Evolutionary conservation across 164 flowering plant genomes (phyloP).

Genomic region (Buxus sempervirens): DNA sequence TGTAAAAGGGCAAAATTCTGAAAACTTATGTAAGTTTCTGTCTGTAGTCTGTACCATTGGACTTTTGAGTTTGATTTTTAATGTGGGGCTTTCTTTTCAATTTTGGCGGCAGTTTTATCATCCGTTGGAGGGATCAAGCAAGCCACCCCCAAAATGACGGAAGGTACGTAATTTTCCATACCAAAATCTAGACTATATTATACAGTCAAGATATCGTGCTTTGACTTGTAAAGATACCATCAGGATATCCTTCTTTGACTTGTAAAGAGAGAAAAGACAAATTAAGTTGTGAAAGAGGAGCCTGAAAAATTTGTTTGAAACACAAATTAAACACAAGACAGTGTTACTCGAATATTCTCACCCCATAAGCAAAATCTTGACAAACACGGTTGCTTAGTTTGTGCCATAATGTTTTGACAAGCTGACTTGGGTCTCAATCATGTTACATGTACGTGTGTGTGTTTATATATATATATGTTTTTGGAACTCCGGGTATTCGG

Average conservation of each 20-base stretch:
- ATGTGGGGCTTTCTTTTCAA: neutral
- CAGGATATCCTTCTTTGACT: neutral
- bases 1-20: no score
- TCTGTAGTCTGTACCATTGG: neutral
- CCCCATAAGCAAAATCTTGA: no score
- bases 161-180: slow-evolving; percentile 20
- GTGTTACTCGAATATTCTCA: no score
- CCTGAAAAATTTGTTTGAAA: no score
- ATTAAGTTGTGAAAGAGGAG: neutral
- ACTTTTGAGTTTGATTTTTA: neutral
- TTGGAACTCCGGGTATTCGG: no score
- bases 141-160: slow-evolving; percentile 24
- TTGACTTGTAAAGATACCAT: neutral
- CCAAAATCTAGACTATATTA: no score
- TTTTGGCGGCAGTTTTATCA: slow-evolving; percentile 19
- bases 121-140: slow-evolving; percentile 24
- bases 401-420: no score
- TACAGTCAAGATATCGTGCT: neutral
- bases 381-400: no score
- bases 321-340: no score
- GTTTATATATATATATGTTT: no score
- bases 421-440: no score
- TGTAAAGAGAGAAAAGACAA: neutral
- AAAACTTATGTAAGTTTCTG: neutral
- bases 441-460: no score